Evolutionary conservation across 345 rosid species (phyloP).

Genomic region (Garcia nutans): DNA sequence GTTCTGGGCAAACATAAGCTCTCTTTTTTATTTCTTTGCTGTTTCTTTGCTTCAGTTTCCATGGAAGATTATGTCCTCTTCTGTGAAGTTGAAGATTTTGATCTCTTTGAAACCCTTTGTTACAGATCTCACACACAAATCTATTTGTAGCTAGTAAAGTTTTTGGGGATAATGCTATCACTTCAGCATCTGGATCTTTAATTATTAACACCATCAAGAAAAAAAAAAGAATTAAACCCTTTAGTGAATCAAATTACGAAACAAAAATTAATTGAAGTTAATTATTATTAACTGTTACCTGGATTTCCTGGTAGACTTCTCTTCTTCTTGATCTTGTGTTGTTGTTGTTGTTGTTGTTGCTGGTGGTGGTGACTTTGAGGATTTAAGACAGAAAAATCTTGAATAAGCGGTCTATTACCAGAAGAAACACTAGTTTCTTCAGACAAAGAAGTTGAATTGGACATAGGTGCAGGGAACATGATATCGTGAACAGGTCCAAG

Average conservation of each 20-base stretch:
- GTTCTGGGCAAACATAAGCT: constrained; percentile 79
- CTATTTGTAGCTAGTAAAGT: constrained; percentile 80
- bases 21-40: constrained; percentile 55
- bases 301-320: constrained; percentile 93
- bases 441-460: constrained; percentile 62
- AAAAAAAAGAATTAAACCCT: not conserved
- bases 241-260: not conserved
- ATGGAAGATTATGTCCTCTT: constrained; percentile 94
- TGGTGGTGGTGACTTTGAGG: constrained; percentile 37
- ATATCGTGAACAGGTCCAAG: constrained; percentile 43
- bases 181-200: constrained; percentile 87
- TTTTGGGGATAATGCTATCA: constrained; percentile 83
- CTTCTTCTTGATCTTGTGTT: constrained; percentile 66
- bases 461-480: constrained; percentile 65
- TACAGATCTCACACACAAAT: constrained; percentile 93
- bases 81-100: constrained; percentile 94
- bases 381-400: constrained; percentile 48
- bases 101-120: constrained; percentile 92
- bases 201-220: constrained; percentile 4
- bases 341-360: constrained; percentile 38
- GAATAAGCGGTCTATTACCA: constrained; percentile 42
- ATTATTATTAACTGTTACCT: constrained; percentile 39
- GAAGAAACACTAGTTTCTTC: constrained; percentile 70
- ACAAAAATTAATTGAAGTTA: not conserved
- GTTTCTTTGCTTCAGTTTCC: constrained; percentile 86